Percentiles rank a stretch among this genome's conserved stretches.
These are phyloP conservation scores for Melanogaster broomeanus DNA, from an alignment of 768 basidiomycete species.

Conservation along the genomic window DNA sequence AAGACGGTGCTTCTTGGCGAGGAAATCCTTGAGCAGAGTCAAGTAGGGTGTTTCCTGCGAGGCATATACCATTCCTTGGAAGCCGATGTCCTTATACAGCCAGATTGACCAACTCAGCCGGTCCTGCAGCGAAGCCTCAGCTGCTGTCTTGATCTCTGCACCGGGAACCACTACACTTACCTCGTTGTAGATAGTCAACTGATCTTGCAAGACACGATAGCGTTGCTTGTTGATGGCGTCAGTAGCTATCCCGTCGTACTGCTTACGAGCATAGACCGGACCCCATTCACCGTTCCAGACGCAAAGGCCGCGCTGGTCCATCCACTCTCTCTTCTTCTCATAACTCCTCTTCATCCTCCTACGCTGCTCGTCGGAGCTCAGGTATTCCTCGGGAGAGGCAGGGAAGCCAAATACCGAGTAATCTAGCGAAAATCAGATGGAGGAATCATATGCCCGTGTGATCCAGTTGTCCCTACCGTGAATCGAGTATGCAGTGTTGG, in stretches of 20 bases:
- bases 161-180: slow-evolving; percentile 26
- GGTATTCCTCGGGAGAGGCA: slow-evolving; percentile 53
- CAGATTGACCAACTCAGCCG: slow-evolving; percentile 82
- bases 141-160: not conserved
- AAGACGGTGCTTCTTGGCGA: slow-evolving; percentile 76
- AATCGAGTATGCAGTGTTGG: slow-evolving; percentile 75
- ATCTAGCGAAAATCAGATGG: slow-evolving; percentile 11
- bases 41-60: slow-evolving; percentile 72
- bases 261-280: slow-evolving; percentile 71
- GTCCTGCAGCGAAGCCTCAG: slow-evolving; percentile 39
- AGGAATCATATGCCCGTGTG: not conserved
- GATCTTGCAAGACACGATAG: slow-evolving; percentile 70
- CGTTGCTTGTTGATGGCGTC: slow-evolving; percentile 66
- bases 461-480: slow-evolving; percentile 49
- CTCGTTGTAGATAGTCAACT: slow-evolving; percentile 70
- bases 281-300: slow-evolving; percentile 88
- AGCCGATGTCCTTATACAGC: slow-evolving; percentile 87
- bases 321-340: slow-evolving; percentile 76
- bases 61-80: slow-evolving; percentile 82
- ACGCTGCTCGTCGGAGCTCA: slow-evolving; percentile 52
- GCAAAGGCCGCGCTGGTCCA: slow-evolving; percentile 64
- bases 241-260: slow-evolving; percentile 58
- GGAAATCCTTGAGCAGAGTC: slow-evolving; percentile 65
- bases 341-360: slow-evolving; percentile 56
- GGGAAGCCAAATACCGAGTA: slow-evolving; percentile 67